Evolutionary conservation across 108 stramenopile genomes (phyloP).

Genomic region (Thalassiosira profunda): DNA sequence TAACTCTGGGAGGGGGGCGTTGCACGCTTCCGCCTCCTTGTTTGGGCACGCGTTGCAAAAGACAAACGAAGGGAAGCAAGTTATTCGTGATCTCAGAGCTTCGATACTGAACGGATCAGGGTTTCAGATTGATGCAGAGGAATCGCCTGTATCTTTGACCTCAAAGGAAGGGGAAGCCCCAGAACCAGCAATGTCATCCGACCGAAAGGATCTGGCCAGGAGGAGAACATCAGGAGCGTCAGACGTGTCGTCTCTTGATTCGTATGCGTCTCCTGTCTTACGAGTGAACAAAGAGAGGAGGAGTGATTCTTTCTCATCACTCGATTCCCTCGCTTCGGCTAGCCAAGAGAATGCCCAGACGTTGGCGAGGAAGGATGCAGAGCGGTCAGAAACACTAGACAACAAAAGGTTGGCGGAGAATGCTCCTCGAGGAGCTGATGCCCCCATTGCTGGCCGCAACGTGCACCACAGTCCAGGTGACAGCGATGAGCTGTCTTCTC

Average conservation of each 20-base stretch:
- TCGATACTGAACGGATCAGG: too few relatives aligned
- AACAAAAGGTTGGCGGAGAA: not conserved
- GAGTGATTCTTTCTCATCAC: constrained; percentile 5
- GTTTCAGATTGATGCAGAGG: too few relatives aligned
- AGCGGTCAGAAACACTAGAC: not conserved
- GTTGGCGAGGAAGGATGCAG: not conserved
- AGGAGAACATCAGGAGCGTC: not conserved
- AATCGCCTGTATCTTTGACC: too few relatives aligned
- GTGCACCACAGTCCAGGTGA: not conserved
- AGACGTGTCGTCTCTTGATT: constrained; percentile 4
- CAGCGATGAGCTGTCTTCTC: not conserved
- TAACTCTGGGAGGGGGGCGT: too few relatives aligned
- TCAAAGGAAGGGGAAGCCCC: not conserved
- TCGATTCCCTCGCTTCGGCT: constrained; percentile 32
- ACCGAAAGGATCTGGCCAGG: not conserved
- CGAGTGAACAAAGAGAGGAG: not conserved
- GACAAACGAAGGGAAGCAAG: too few relatives aligned
- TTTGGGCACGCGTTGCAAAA: too few relatives aligned
- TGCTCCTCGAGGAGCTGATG: not conserved
- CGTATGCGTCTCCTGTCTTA: constrained; percentile 9
- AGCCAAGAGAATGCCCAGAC: not conserved
- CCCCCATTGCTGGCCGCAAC: not conserved
- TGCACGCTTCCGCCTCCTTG: too few relatives aligned
- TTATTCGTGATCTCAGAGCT: too few relatives aligned
- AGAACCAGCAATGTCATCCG: not conserved